A percentile compares a stretch with the other conserved stretches of the same genome.
Evolutionary conservation across 768 basidiomycete genomes (phyloP).

Genomic region (Myochromella boudieri): DNA sequence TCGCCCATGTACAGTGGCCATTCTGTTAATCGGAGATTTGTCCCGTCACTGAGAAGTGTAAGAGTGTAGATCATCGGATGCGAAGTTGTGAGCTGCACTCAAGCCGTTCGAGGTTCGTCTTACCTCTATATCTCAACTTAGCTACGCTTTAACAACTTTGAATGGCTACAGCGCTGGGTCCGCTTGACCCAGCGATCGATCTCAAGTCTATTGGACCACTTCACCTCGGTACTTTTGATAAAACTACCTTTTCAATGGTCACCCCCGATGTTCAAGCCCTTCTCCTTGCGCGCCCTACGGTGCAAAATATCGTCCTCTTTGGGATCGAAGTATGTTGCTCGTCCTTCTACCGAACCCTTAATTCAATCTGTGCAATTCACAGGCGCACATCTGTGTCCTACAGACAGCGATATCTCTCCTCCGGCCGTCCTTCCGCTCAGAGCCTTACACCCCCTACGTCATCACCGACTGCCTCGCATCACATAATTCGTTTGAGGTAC

Average conservation of each 20-base stretch:
- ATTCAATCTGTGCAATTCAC: neutral
- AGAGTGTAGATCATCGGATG: slow-evolving; percentile 18
- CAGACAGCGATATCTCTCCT: slow-evolving; percentile 44
- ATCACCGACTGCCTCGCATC: slow-evolving; percentile 21
- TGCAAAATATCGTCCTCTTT: slow-evolving; percentile 70
- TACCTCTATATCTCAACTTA: neutral
- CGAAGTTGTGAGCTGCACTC: slow-evolving; percentile 20
- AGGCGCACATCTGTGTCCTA: slow-evolving; percentile 69
- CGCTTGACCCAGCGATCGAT: slow-evolving; percentile 63
- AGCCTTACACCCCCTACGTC: slow-evolving; percentile 20
- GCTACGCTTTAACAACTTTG: neutral
- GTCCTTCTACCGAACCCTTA: neutral
- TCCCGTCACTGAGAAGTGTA: neutral
- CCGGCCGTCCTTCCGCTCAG: slow-evolving; percentile 24
- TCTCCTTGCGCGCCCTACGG: slow-evolving; percentile 44
- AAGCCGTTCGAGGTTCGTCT: slow-evolving; percentile 16
- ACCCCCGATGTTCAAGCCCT: slow-evolving; percentile 60
- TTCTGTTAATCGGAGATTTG: neutral
- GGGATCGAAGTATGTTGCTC: slow-evolving; percentile 81
- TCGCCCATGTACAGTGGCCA: slow-evolving; percentile 17
- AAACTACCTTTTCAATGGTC: slow-evolving; percentile 86
- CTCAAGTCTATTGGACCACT: slow-evolving; percentile 52
- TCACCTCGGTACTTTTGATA: slow-evolving; percentile 64
- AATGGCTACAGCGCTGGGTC: slow-evolving; percentile 56
- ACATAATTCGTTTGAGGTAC: slow-evolving; percentile 21